Base-by-base conservation (phyloP, 2,329 filamentous ascomycete genomes). In the Arthrobotrys entomopaga region DNA sequence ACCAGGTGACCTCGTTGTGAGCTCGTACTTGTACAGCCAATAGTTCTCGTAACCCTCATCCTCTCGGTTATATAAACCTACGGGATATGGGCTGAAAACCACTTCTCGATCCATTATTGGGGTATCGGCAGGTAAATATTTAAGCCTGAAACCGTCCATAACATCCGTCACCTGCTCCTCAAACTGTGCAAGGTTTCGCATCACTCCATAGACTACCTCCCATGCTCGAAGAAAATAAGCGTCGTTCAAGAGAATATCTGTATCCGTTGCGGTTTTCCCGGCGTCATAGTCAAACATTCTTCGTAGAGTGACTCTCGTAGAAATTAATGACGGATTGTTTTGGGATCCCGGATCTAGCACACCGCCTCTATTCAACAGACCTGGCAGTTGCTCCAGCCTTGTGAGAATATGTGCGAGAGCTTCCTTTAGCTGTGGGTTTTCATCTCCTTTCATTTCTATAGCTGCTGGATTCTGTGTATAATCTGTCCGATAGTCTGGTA, bases 351-450 rank as follows among this genome's bases (percentile, higher is more conserved):
- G 50, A 24, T 65, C 61, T 1, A 65, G 50, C 1, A 48, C 42
- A 5, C 61, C 50, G 16, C 61, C 61, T n/a, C 61, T 38, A 22
- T 65, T 65, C 34, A 65, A 29, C 10, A 65, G 16, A n/a, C 61
- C 61, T 5, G 61, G 61, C 15, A 29, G 22, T n/a, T 29, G n/a
- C 42, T 46, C 24, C 2, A 48, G 10, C 3, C n/a, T 34, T 8
- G n/a, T 10, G 20, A 56, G 19, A 7, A 34, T 11, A 6, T 49
- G 3, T 3, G 22, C 34, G n/a, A 56, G 11, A 2, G 6, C 29
- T n/a, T 48, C 15, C 11, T 57, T 38, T 5, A 19, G 1, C 10
- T 65, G 20, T 3, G 20, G n/a, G 6, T 38, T 7, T n/a, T 3
- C 40, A 16, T 19, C 46, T 19, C 5, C 5, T 19, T 50, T 50